These are phyloP conservation scores for Cydonia oblonga DNA, from an alignment of 331 rosid genomes.

Conservation along the genomic window DNA sequence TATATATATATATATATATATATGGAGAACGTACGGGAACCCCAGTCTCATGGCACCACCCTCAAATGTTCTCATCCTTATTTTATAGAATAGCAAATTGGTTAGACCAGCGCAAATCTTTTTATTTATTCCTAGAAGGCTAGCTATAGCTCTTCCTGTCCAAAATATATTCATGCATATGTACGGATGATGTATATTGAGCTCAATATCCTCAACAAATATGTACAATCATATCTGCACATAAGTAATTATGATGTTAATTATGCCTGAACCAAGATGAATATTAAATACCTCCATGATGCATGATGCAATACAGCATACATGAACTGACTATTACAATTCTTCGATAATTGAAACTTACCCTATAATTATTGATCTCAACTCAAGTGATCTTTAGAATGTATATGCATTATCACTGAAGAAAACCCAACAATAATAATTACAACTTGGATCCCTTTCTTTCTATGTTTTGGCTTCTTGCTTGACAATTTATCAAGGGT, in stretches of 20 bases:
- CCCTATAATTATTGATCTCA: not conserved
- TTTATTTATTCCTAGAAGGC: not conserved
- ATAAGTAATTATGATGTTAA: not conserved
- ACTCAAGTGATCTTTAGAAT: not conserved
- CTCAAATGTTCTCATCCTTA: not conserved
- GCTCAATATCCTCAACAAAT: not conserved
- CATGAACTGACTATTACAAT: not conserved
- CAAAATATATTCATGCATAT: not conserved
- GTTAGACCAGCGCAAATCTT: not conserved
- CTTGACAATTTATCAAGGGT: not conserved
- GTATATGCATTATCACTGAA: not conserved
- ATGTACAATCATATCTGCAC: not conserved
- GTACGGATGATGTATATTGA: not conserved
- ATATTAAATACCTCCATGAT: not conserved
- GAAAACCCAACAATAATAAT: not conserved
- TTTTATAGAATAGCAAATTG: not conserved
- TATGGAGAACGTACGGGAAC: not conserved
- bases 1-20: too few species aligned
- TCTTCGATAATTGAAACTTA: not conserved
- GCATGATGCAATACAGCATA: not conserved
- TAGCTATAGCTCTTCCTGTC: not conserved
- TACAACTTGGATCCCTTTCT: not conserved
- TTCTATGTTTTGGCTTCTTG: slow-evolving; percentile 3
- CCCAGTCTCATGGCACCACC: not conserved
- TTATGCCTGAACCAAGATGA: not conserved